Base-by-base conservation (phyloP, 352 stramenopile genomes). In the Globisporangium uncinulatum region DNA sequence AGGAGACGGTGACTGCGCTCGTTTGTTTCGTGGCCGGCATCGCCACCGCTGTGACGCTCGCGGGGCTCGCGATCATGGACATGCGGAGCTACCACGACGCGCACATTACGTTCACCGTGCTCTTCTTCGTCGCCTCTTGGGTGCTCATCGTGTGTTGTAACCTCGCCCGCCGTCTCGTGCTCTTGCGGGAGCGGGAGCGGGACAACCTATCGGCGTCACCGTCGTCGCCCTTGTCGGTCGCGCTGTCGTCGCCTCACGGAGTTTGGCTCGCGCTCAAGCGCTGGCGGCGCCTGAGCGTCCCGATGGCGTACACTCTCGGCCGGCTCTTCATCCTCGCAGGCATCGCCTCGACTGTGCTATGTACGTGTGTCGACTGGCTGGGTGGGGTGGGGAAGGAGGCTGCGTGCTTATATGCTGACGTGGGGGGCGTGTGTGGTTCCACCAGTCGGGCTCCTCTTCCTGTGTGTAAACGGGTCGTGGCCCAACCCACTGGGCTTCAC, bases 381-480 rank as follows among this genome's bases (percentile, higher is more conserved):
- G 31, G 0, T 34, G 44, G 7, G n/a, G 6, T 13, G n/a, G 13
- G 14, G 44, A 32, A n/a, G 39, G 39, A n/a, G 11, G 39, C 39
- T 44, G n/a, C 39, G 14, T 20, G n/a, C 39, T 2, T 20, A 29
- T 29, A 29, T n/a, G 4, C 48, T 54, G n/a, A 42, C 31, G 8
- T 15, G 3, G 9, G n/a, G 11, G 10, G 8, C 15, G 21, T 43
- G 13, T 11, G 1, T 19, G 19, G 2, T 29, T 32, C 37, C 11
- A 39, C 17, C 34, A 95, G 85, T 95, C 63, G 78, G 46, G 1
- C 59, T 93, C 42, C 73, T 89, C 7, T 95, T 90, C 56, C 54
- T 92, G 36, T 91, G 79, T n/a, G 85, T 89, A 1, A 92, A 95
- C 56, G 79, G 75, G 19, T 64, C 83, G 61, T 91, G 80, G 80